Base-by-base conservation (phyloP, 73 alveolate genomes). In the Tetrahymena thermophila region DNA sequence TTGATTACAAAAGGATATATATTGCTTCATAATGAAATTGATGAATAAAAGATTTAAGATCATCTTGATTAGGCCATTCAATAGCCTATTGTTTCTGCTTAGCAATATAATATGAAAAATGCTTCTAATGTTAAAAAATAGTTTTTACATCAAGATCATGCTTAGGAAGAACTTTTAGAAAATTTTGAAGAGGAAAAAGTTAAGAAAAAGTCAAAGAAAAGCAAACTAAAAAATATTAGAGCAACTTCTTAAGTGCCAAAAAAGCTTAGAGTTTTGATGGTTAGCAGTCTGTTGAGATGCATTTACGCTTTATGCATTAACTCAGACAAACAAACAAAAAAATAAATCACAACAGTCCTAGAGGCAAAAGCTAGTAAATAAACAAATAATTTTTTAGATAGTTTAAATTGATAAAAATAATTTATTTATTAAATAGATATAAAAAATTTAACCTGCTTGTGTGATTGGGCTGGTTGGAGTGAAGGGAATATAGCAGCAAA, bases 381-480 rank as follows among this genome's bases (percentile, higher is more conserved):
- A 1, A 94, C 6, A 37, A 6, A 37, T 37, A 83, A 94, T 98
- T 99, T 50, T 95, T 98, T 16, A 10, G 7, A 56, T 42, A 9
- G 16, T 42, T 94, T 71, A 42, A 71, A 94, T 40, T 71, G 55
- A 43, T 3, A 94, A 17, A 95, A 96, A 57, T 96, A 97, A 55
- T 93, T 97, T 21, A 35, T 85, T 50, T 35, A 96, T 43, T 93
- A 94, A 35, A 94, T 93, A 34, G 96, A 83, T 55, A 84, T 98
- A 37, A 96, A 97, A 95, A 96, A 96, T 25, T 55, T 98, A 42
- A 98, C 99, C 0, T 94, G 96, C 93, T 93, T 98, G 21, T 98
- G 99, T 85, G 98, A 98, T 58, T 97, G 98, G 89, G 97, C 99
- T 31, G 99, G 98, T 57, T 98, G 99, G 99, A 94, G 85, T 31